phyloP scores from a whole-genome alignment of 371 early-diverging fungal genomes.

The Rhizopus microsporus region DNA sequence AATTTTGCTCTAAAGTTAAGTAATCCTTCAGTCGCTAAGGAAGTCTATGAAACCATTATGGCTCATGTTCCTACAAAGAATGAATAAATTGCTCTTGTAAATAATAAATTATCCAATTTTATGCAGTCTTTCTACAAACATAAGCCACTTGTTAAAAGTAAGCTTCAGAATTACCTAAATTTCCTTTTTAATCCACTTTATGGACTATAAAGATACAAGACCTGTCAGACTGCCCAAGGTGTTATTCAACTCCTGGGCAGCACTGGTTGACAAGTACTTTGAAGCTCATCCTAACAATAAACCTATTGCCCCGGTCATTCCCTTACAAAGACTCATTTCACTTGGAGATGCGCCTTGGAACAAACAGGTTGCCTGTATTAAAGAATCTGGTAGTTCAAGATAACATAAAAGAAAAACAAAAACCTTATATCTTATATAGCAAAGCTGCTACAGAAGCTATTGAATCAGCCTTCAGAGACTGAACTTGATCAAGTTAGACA shows the following conservation, averaged over 20 bases:
- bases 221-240: constrained; percentile 34
- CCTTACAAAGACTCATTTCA: constrained; percentile 23
- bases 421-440: not conserved
- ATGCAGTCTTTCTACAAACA: no score
- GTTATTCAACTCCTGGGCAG: constrained; percentile 31
- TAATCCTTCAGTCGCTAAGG: constrained; percentile 18
- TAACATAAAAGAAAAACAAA: not conserved
- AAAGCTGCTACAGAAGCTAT: constrained; percentile 16
- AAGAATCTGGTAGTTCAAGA: constrained; percentile 28
- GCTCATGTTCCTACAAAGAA: constrained; percentile 18
- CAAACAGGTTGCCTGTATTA: constrained; percentile 35
- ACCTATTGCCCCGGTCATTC: constrained; percentile 17
- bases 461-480: constrained; percentile 3
- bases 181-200: constrained; percentile 7
- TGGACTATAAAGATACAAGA: constrained; percentile 35
- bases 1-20: constrained; percentile 51
- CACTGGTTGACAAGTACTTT: constrained; percentile 15
- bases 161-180: constrained; percentile 2
- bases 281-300: constrained; percentile 6
- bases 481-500: constrained; percentile 24
- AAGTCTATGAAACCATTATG: constrained; percentile 21
- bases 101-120: constrained; percentile 4
- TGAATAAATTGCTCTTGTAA: constrained; percentile 1
- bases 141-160: constrained; percentile 5
- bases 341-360: constrained; percentile 31